Conservation (phyloP, 768 basidiomycete species). For the Kockovaella imperatae region DNA sequence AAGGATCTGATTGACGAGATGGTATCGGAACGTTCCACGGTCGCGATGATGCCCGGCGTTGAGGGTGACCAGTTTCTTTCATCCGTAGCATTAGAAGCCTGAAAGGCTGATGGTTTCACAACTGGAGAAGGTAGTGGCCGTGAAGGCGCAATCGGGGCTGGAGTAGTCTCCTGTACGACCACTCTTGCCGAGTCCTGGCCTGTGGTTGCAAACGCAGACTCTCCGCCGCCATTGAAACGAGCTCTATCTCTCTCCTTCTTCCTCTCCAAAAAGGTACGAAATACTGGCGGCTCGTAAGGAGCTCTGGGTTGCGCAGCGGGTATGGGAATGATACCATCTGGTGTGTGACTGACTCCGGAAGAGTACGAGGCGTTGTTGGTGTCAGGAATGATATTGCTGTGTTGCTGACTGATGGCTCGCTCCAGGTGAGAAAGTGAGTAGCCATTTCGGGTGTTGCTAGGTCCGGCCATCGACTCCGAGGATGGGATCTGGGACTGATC, state of each 20-base stretch:
- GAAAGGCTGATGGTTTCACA: neutral
- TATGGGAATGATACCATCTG: conserved; percentile 10
- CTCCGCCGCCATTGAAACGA: neutral
- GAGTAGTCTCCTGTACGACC: no score
- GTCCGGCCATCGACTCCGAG: no score
- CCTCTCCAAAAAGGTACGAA: conserved; percentile 38
- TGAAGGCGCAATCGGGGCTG: neutral
- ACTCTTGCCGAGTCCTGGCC: no score
- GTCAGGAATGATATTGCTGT: no score
- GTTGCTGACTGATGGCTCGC: no score
- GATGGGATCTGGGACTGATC: no score
- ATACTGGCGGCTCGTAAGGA: conserved; percentile 33
- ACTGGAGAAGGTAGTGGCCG: conserved; percentile 4
- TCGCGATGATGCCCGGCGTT: conserved; percentile 10
- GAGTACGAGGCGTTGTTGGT: no score
- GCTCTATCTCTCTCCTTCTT: conserved; percentile 31
- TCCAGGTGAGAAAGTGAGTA: no score
- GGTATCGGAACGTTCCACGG: conserved; percentile 37
- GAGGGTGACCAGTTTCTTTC: no score
- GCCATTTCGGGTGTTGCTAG: no score
- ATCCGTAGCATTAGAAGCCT: neutral
- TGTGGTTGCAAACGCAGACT: no score
- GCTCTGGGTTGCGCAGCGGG: conserved; percentile 28
- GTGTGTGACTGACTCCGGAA: no score
- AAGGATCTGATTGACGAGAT: conserved; percentile 37